phyloP scores from a whole-genome alignment of 441 rosid species.

The Populus hybrid region DNA sequence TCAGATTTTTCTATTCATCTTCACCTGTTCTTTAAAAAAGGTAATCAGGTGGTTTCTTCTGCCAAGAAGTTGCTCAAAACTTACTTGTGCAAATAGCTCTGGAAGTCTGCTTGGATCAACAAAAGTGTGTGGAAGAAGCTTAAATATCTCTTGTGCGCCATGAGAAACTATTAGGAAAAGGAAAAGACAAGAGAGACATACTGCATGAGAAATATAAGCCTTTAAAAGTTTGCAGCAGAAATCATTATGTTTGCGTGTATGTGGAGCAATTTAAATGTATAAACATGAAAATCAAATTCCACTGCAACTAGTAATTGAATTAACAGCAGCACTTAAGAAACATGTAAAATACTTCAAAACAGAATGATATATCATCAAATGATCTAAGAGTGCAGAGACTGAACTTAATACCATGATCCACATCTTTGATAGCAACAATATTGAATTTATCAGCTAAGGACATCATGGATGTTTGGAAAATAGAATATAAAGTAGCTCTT shows the following conservation, averaged over 20 bases:
- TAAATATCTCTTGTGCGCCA: conserved; percentile 93
- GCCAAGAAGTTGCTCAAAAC: not conserved
- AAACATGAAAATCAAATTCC: not conserved
- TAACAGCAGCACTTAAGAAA: not conserved
- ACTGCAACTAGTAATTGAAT: not conserved
- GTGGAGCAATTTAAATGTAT: not conserved
- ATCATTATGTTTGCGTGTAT: not conserved
- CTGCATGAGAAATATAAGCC: not conserved
- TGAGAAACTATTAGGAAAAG: conserved; percentile 49
- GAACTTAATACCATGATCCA: not conserved
- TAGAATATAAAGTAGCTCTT: not conserved
- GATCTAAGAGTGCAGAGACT: not conserved
- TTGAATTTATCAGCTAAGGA: not conserved
- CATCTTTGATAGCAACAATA: not conserved
- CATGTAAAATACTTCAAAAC: not conserved
- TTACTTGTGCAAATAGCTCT: conserved; percentile 62
- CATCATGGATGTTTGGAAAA: not conserved
- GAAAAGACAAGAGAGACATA: not conserved
- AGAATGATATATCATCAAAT: not conserved
- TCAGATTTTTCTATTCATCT: not conserved
- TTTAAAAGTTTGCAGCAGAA: not conserved
- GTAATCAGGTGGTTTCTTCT: not conserved
- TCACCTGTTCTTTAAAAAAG: not conserved
- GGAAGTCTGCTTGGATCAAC: conserved; percentile 76
- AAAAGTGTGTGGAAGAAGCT: conserved; percentile 88